Base-by-base conservation (phyloP, 1,284 basidiomycete genomes). In the Cryptococcus sp. region DNA sequence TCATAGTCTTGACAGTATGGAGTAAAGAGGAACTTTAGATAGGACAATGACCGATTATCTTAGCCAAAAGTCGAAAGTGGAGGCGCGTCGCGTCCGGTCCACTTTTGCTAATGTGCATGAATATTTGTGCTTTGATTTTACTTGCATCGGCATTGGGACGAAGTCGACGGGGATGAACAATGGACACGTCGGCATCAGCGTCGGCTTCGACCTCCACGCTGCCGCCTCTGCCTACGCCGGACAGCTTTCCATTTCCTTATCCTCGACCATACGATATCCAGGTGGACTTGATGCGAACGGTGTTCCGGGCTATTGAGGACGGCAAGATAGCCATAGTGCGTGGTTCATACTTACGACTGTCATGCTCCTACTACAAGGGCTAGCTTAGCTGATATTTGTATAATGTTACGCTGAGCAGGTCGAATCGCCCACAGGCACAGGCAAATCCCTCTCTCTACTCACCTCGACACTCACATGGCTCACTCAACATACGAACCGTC, bases 391-490 rank as follows among this genome's bases (percentile, higher is more conserved):
- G 45, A 46, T 22, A 5, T 46, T 13, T 15, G 13, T 23, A 3
- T 19, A 8, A 3, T 23, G 25, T 25, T 13, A n/a, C 15, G 5
- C 13, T 25, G 29, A 34, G 29, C 29, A 78, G 75, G 75, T 91
- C 20, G 90, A 93, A 73, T 90, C 88, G 62, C 91, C 90, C 0
- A 93, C 91, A 0, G 91, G 91, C 62, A 93, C 91, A 83, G 91
- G 91, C 26, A 94, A 94, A 77, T 91, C 89, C 0, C 78, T 93
- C n/a, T 91, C 87, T 64, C 81, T 94, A 3, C 80, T 94, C 5
- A 91, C 88, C 54, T 83, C 89, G 1, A 85, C 89, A 13, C 75
- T 94, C 50, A 87, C 88, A 1, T 94, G 92, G 91, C 81, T 94
- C 3, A 72, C 78, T 1, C 89, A 65, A 0, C 67, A 79, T 54